Percentiles rank a stretch among this genome's conserved stretches.
Evolutionary conservation across 768 basidiomycete genomes (phyloP).

Genomic region (Chalciporus piperatus): DNA sequence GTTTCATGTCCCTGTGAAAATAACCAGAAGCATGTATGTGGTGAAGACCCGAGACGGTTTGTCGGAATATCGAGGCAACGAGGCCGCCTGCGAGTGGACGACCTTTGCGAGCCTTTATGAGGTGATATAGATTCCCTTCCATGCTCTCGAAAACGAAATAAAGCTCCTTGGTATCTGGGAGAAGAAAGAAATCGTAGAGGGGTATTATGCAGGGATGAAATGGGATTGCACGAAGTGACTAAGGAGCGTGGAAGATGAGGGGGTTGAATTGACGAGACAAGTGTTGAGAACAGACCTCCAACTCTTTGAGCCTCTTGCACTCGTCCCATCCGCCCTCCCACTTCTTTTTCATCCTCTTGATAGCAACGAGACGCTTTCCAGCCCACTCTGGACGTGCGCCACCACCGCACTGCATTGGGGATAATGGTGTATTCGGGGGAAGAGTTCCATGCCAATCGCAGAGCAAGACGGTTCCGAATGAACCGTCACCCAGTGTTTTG

Average conservation of each 20-base stretch:
- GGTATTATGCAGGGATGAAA: constrained; percentile 98
- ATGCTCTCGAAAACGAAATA: constrained; percentile 99
- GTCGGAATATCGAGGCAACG: constrained; percentile 90
- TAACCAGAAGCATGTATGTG: constrained; percentile 93
- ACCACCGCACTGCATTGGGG: constrained; percentile 94
- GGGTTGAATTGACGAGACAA: constrained; percentile 9
- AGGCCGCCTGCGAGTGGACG: constrained; percentile 95
- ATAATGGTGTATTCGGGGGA: constrained; percentile 85
- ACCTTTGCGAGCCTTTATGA: constrained; percentile 95
- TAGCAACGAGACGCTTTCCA: constrained; percentile 91
- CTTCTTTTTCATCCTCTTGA: constrained; percentile 97
- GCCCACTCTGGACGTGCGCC: constrained; percentile 92
- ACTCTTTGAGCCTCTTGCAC: constrained; percentile 91
- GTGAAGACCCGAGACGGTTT: constrained; percentile 85
- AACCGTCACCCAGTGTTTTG: constrained; percentile 97
- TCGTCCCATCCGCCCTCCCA: constrained; percentile 99
- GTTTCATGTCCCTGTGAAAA: constrained; percentile 99
- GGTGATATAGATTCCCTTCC: constrained; percentile 99
- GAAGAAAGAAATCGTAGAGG: constrained; percentile 97
- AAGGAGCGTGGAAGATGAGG: constrained; percentile 14
- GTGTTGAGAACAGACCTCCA: constrained; percentile 63
- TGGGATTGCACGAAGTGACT: constrained; percentile 94
- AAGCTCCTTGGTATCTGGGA: constrained; percentile 93
- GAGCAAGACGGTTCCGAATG: constrained; percentile 97
- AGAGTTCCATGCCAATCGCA: constrained; percentile 99